These are phyloP conservation scores for Sporothrix euskadiensis DNA, from an alignment of 2,329 filamentous ascomycete species.

Conservation along the genomic window DNA sequence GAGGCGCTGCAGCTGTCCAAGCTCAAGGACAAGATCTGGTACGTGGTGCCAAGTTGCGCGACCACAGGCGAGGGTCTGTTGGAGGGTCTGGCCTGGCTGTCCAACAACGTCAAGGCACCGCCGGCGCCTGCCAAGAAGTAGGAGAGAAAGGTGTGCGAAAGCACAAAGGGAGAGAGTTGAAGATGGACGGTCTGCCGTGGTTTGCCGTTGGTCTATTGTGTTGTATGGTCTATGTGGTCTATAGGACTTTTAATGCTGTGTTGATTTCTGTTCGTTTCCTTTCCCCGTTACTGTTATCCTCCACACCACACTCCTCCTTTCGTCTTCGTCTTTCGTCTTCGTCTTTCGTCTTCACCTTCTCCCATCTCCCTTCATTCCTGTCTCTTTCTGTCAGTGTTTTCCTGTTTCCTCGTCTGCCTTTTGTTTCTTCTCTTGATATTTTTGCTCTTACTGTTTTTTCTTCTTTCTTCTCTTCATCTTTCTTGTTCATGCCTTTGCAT, in stretches of 20 bases:
- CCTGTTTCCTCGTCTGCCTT: neutral
- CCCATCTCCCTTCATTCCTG: neutral
- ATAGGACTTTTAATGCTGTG: conserved; percentile 15
- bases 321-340: neutral
- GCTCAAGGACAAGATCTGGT: conserved; percentile 82
- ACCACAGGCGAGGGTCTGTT: conserved; percentile 79
- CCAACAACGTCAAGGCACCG: conserved; percentile 76
- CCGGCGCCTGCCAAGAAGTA: conserved; percentile 57
- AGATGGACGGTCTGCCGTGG: neutral
- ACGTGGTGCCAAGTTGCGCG: conserved; percentile 79
- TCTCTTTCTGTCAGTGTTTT: neutral
- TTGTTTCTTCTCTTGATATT: conserved; percentile 8
- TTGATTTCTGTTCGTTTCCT: neutral
- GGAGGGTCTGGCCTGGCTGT: conserved; percentile 80
- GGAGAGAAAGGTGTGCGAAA: neutral
- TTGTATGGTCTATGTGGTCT: neutral
- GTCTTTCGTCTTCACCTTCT: neutral
- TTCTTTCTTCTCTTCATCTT: neutral
- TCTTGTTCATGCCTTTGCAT: conserved; percentile 20
- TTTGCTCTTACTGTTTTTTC: neutral
- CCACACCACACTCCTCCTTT: neutral
- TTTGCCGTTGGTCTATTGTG: neutral
- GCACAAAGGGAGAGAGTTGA: too few species aligned
- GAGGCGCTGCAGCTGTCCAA: conserved; percentile 73
- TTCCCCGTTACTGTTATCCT: neutral